A percentile compares a stretch with the other conserved stretches of the same genome.
Evolutionary conservation across 306 rosid genomes (phyloP).

Genomic region (Corylus heterophylla): DNA sequence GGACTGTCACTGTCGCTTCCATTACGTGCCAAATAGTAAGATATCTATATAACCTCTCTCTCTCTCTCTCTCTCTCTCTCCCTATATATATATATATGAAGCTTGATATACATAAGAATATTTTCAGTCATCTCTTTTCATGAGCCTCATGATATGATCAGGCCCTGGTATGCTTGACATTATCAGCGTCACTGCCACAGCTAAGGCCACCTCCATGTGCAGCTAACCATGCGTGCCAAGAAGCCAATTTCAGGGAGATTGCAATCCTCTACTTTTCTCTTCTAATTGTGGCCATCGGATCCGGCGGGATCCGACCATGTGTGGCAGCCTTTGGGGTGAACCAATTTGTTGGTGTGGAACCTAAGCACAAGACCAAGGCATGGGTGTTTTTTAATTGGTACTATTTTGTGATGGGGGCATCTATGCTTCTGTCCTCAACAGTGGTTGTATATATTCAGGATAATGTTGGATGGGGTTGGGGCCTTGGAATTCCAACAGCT

Average conservation of each 20-base stretch:
- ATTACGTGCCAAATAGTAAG: slow-evolving; percentile 67
- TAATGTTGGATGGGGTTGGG: slow-evolving; percentile 91
- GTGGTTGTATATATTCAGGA: slow-evolving; percentile 88
- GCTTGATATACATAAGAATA: too few species aligned
- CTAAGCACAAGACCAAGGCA: slow-evolving; percentile 58
- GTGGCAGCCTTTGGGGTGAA: slow-evolving; percentile 94
- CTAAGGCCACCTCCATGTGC: slow-evolving; percentile 79
- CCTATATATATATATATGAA: background rate
- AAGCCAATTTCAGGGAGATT: slow-evolving; percentile 62
- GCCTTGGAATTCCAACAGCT: slow-evolving; percentile 72
- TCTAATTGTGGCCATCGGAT: slow-evolving; percentile 61
- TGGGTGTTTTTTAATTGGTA: slow-evolving; percentile 94
- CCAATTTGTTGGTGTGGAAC: slow-evolving; percentile 75
- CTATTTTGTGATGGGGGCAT: slow-evolving; percentile 80
- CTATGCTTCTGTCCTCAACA: slow-evolving; percentile 77
- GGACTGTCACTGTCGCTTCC: slow-evolving; percentile 75
- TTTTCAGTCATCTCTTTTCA: background rate
- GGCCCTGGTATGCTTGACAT: slow-evolving; percentile 79
- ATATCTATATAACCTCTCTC: background rate
- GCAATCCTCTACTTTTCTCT: slow-evolving; percentile 62
- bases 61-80: background rate
- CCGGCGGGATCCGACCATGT: slow-evolving; percentile 98
- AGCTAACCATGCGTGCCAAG: slow-evolving; percentile 51
- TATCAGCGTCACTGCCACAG: slow-evolving; percentile 73
- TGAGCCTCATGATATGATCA: slow-evolving; percentile 16